Evolutionary conservation across 306 rosid species (phyloP).

Genomic region (Rosa persica): DNA sequence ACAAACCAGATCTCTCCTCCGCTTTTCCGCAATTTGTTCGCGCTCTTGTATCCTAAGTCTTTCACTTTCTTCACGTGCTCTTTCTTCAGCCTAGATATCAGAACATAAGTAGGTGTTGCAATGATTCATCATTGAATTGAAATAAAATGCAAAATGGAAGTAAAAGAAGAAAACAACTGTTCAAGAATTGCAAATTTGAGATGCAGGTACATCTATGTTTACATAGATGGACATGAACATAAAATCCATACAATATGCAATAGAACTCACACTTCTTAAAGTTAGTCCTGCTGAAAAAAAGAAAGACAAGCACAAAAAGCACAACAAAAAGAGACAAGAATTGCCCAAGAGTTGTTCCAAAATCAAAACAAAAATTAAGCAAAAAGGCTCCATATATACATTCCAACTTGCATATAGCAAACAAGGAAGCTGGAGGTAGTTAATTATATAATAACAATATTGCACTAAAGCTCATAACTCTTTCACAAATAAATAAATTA

Average conservation of each 20-base stretch:
- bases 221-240: background rate
- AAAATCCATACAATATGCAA: background rate
- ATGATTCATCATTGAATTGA: conserved; percentile 6
- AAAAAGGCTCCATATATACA: background rate
- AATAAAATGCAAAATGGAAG: background rate
- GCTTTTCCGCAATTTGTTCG: conserved; percentile 83
- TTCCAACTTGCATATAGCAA: too few species aligned
- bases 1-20: conserved; percentile 89
- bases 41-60: conserved; percentile 88
- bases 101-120: conserved; percentile 7
- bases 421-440: too few species aligned
- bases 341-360: background rate
- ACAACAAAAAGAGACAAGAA: background rate
- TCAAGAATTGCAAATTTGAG: background rate
- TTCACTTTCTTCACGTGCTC: conserved; percentile 98
- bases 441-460: too few species aligned
- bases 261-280: background rate
- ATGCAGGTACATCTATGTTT: background rate
- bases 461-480: too few species aligned
- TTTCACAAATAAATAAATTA: too few species aligned
- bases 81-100: conserved; percentile 80
- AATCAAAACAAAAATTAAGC: background rate
- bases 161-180: too few species aligned
- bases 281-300: background rate
- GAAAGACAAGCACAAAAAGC: background rate